phyloP scores from a whole-genome alignment of 169 alveolate species.

The Pseudocohnilembus persalinus region DNA sequence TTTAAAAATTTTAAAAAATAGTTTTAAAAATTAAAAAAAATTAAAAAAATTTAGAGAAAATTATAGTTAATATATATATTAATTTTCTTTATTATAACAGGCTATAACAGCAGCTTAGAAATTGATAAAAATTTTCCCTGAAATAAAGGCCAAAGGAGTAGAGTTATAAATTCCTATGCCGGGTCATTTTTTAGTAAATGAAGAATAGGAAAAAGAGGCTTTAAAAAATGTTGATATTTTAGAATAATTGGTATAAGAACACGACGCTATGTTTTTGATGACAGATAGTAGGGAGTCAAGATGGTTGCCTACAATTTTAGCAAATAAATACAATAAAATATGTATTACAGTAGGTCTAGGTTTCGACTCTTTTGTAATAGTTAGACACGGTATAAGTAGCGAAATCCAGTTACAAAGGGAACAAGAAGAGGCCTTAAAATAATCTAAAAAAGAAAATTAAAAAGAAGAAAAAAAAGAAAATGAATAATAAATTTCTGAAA shows the following conservation, averaged over 20 bases:
- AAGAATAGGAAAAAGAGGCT: conserved; percentile 61
- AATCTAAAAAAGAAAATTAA: too few species aligned
- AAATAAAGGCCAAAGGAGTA: conserved; percentile 74
- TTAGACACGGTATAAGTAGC: conserved; percentile 83
- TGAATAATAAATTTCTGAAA: too few species aligned
- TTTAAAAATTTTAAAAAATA: neutral
- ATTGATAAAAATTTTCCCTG: conserved; percentile 85
- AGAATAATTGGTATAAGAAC: conserved; percentile 66
- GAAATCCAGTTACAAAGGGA: conserved; percentile 27
- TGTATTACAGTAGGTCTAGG: conserved; percentile 94
- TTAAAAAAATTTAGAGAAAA: too few species aligned
- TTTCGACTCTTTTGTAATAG: conserved; percentile 91
- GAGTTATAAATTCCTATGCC: conserved; percentile 92
- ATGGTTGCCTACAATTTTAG: conserved; percentile 91
- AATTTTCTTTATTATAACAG: conserved; percentile 56
- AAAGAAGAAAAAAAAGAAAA: too few species aligned
- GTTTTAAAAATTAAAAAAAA: too few species aligned
- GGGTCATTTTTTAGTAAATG: conserved; percentile 79
- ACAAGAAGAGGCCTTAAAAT: too few species aligned
- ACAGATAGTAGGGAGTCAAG: conserved; percentile 95
- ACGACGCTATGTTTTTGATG: conserved; percentile 87
- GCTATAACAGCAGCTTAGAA: conserved; percentile 89
- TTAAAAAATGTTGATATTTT: conserved; percentile 47
- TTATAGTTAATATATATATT: too few species aligned
- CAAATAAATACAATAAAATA: conserved; percentile 56